Evolutionary conservation across 139 green algal genomes (phyloP).

Genomic region (Chlamydomonas schloesseri): DNA sequence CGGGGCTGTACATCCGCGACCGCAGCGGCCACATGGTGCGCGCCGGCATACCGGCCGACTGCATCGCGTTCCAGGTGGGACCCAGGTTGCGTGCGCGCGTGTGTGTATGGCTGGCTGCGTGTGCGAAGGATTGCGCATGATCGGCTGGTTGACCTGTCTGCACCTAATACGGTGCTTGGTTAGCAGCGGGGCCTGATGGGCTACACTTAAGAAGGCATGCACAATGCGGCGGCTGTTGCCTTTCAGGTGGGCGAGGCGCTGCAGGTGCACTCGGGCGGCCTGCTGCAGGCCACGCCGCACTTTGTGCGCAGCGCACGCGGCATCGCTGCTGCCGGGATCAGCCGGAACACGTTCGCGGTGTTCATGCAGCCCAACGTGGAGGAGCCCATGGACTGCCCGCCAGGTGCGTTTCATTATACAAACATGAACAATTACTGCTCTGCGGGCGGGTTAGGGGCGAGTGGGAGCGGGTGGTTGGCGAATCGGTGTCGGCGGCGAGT

Average conservation of each 20-base stretch:
- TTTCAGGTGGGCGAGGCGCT: slow-evolving; percentile 75
- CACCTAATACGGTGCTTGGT: too few species aligned
- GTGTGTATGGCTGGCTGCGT: too few species aligned
- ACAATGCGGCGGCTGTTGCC: too few species aligned
- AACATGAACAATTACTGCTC: neutral
- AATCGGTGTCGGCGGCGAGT: neutral
- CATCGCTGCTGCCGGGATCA: slow-evolving; percentile 22
- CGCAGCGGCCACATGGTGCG: slow-evolving; percentile 55
- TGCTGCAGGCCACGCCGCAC: slow-evolving; percentile 82
- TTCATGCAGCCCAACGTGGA: slow-evolving; percentile 83
- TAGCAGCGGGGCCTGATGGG: too few species aligned
- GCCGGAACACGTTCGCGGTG: slow-evolving; percentile 77
- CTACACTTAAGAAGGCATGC: too few species aligned
- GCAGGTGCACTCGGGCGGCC: slow-evolving; percentile 75
- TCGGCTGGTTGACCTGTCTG: too few species aligned
- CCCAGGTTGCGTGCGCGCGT: too few species aligned
- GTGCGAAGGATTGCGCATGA: too few species aligned
- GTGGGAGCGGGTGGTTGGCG: neutral
- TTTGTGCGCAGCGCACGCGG: slow-evolving; percentile 69
- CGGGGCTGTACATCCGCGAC: slow-evolving; percentile 74
- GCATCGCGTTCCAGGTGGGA: slow-evolving; percentile 83
- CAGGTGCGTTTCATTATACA: neutral
- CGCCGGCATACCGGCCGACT: slow-evolving; percentile 66
- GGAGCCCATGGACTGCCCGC: slow-evolving; percentile 36
- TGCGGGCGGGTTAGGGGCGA: neutral